A percentile compares a stretch with the other conserved stretches of the same genome.
Evolutionary conservation across 2,329 filamentous ascomycete genomes (phyloP).

Genomic region (Arthrobotrys sphaeroides): DNA sequence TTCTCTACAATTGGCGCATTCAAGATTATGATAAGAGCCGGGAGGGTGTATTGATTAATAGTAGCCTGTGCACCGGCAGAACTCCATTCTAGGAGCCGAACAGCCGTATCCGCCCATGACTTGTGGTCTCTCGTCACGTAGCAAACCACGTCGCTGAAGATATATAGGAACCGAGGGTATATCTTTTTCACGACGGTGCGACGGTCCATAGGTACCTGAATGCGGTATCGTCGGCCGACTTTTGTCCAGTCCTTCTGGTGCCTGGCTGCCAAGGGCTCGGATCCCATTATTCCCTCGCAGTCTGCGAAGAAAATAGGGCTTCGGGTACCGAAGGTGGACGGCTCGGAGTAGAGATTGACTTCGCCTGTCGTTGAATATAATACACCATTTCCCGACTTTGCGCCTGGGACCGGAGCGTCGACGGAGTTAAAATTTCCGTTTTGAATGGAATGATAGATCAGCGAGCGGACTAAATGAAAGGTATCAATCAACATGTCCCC

Average conservation of each 20-base stretch:
- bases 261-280: background rate
- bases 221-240: background rate
- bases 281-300: slow-evolving; percentile 17
- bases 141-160: slow-evolving; percentile 6
- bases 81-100: background rate
- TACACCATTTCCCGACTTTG: background rate
- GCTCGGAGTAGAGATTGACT: slow-evolving; percentile 14
- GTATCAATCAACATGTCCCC: background rate
- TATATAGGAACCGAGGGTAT: slow-evolving; percentile 19
- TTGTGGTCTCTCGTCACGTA: slow-evolving; percentile 2
- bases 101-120: background rate
- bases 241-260: slow-evolving; percentile 9
- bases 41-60: background rate
- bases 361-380: background rate
- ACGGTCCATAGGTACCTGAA: background rate
- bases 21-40: slow-evolving; percentile 3
- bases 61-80: background rate
- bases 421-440: background rate
- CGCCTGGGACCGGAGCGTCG: background rate
- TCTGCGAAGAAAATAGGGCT: slow-evolving; percentile 14
- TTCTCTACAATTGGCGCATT: background rate
- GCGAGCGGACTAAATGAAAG: background rate
- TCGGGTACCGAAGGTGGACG: background rate
- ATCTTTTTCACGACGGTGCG: background rate
- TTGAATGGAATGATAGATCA: background rate